Evolutionary conservation across 73 alveolate genomes (phyloP).

Genomic region (Tetrahymena malaccensis): DNA sequence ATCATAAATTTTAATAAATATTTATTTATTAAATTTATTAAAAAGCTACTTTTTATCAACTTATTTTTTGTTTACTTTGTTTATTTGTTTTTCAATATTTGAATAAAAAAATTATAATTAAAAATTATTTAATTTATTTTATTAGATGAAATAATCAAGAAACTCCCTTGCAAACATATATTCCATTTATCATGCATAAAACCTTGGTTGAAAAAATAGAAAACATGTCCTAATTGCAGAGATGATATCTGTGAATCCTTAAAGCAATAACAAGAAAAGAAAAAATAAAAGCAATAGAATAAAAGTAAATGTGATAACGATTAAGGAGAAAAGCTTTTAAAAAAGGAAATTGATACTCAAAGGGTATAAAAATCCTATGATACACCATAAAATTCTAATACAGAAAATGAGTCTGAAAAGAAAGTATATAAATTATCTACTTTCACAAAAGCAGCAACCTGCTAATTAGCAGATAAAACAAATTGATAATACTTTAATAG

Average conservation of each 20-base stretch:
- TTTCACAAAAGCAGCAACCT: neutral
- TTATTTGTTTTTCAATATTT: too few species aligned
- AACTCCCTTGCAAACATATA: slow-evolving; percentile 61
- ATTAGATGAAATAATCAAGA: slow-evolving; percentile 34
- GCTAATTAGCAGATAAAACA: neutral
- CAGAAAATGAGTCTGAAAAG: neutral
- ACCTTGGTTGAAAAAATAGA: slow-evolving; percentile 81
- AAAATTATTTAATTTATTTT: neutral
- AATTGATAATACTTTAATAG: neutral
- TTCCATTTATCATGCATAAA: slow-evolving; percentile 60
- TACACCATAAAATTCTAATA: neutral
- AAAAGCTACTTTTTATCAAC: neutral
- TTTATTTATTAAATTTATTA: too few species aligned
- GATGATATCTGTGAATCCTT: slow-evolving; percentile 50
- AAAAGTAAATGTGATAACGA: neutral
- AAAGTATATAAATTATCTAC: neutral
- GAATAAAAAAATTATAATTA: too few species aligned
- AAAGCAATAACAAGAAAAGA: neutral
- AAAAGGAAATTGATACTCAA: neutral
- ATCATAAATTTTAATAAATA: too few species aligned
- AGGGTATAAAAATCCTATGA: neutral
- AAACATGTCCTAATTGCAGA: slow-evolving; percentile 88
- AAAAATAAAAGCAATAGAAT: neutral
- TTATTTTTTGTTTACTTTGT: neutral
- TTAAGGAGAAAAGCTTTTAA: neutral